phyloP scores from a whole-genome alignment of 345 rosid genomes.

The Eucalyptus curtisii region DNA sequence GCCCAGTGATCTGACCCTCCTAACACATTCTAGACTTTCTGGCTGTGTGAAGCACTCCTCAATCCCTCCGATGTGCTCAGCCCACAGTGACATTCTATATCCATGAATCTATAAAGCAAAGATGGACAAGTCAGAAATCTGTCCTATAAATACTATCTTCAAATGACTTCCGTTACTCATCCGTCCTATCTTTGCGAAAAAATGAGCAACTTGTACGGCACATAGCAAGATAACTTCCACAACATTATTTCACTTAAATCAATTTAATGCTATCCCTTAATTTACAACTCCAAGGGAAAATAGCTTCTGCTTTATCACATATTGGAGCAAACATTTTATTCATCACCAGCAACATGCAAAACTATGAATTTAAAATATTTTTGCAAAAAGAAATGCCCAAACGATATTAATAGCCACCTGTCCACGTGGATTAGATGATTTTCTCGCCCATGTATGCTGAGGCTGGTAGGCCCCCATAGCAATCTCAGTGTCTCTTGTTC shows the following conservation, averaged over 20 bases:
- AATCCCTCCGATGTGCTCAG: conserved; percentile 60
- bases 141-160: background rate
- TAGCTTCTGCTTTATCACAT: background rate
- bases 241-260: background rate
- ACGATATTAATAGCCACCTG: conserved; percentile 35
- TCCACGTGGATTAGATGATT: conserved; percentile 51
- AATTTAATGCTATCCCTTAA: background rate
- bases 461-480: conserved; percentile 99
- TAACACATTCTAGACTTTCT: conserved; percentile 77
- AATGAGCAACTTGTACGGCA: background rate
- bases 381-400: background rate
- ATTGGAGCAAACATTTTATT: background rate
- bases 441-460: conserved; percentile 69
- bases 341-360: background rate
- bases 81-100: conserved; percentile 96
- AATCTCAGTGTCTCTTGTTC: conserved; percentile 91
- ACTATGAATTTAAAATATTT: background rate
- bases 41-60: conserved; percentile 57
- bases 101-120: conserved; percentile 49
- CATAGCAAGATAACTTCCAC: background rate
- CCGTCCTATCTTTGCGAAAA: background rate
- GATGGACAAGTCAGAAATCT: background rate
- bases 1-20: conserved; percentile 39
- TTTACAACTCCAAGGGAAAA: background rate
- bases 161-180: background rate